A percentile compares a stretch with the other conserved stretches of the same genome.
phyloP scores from a whole-genome alignment of 1,284 basidiomycete species.

The Microbotryum lychnidis-dioicae region DNA sequence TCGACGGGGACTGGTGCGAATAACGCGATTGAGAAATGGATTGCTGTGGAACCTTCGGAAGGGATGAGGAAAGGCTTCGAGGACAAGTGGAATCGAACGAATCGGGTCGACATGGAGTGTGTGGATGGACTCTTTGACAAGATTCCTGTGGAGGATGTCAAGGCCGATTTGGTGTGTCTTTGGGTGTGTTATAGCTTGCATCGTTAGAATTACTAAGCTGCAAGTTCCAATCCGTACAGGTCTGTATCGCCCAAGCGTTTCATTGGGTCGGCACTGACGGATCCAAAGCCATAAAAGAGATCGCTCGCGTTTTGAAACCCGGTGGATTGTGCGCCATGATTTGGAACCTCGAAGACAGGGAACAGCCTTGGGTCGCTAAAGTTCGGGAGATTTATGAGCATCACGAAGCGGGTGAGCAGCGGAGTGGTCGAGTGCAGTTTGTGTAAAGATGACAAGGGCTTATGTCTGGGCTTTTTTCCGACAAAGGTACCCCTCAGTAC shows the following conservation, averaged over 20 bases:
- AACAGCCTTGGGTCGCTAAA: constrained; percentile 29
- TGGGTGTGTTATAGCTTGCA: too few species aligned
- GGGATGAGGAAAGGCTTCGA: constrained; percentile 43
- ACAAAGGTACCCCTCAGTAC: constrained; percentile 27
- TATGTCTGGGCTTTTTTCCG: neutral
- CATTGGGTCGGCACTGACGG: constrained; percentile 30
- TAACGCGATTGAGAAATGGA: constrained; percentile 33
- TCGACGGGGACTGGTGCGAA: neutral
- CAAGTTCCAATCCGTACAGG: neutral
- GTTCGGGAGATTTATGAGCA: constrained; percentile 30
- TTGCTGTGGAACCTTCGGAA: constrained; percentile 42
- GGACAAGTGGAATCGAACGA: constrained; percentile 26
- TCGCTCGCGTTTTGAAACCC: constrained; percentile 41
- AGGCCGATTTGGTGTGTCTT: constrained; percentile 39
- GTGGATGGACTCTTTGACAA: constrained; percentile 43
- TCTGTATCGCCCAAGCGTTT: constrained; percentile 23
- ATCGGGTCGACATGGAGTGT: constrained; percentile 14
- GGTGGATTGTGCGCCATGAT: constrained; percentile 39
- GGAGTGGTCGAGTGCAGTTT: neutral
- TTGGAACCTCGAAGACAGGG: constrained; percentile 37
- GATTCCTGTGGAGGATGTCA: constrained; percentile 33
- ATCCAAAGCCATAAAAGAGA: constrained; percentile 32
- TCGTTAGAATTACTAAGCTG: too few species aligned
- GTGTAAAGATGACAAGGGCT: too few species aligned
- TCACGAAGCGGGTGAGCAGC: constrained; percentile 19